Percentiles rank a stretch among this genome's conserved stretches.
These are phyloP conservation scores for Guyanaporus albipodus DNA, from an alignment of 768 basidiomycete species.

Conservation along the genomic window DNA sequence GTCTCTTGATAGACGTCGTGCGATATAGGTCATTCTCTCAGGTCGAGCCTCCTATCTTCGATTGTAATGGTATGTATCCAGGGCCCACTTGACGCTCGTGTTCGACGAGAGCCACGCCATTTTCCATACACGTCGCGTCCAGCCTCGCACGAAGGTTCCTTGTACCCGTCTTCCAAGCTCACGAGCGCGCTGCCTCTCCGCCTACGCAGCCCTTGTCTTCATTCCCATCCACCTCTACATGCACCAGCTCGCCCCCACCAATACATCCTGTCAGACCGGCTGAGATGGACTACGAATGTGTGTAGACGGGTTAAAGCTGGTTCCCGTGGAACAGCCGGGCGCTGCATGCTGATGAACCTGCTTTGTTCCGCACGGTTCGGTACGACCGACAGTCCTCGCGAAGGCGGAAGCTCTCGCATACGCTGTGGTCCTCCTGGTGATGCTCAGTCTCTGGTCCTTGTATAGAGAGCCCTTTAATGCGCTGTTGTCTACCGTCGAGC, in stretches of 20 bases:
- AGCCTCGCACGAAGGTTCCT: slow-evolving; percentile 58
- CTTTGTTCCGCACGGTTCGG: slow-evolving; percentile 47
- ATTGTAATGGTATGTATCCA: slow-evolving; percentile 62
- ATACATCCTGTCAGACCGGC: slow-evolving; percentile 57
- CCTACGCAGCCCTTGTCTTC: slow-evolving; percentile 59
- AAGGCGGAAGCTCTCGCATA: slow-evolving; percentile 31
- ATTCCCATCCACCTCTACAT: slow-evolving; percentile 67
- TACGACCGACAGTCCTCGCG: slow-evolving; percentile 8
- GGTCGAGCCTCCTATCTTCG: slow-evolving; percentile 61
- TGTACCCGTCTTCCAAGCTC: slow-evolving; percentile 35
- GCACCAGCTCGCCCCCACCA: slow-evolving; percentile 56
- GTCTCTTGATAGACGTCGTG: too few species aligned
- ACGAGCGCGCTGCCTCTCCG: slow-evolving; percentile 51
- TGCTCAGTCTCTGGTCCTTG: slow-evolving; percentile 52
- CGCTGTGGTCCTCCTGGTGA: slow-evolving; percentile 44
- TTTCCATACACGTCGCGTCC: slow-evolving; percentile 60
- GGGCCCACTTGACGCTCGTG: slow-evolving; percentile 38
- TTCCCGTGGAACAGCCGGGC: slow-evolving; percentile 64
- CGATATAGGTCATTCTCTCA: too few species aligned
- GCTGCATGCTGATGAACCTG: slow-evolving; percentile 52
- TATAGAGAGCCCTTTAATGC: slow-evolving; percentile 56
- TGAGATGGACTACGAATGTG: slow-evolving; percentile 81
- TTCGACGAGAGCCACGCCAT: slow-evolving; percentile 65
- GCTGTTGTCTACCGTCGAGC: slow-evolving; percentile 45
- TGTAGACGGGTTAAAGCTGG: slow-evolving; percentile 60